Evolutionary conservation across 1,139 yeast species (phyloP).

Genomic region (Sugiyamaella castrensis): DNA sequence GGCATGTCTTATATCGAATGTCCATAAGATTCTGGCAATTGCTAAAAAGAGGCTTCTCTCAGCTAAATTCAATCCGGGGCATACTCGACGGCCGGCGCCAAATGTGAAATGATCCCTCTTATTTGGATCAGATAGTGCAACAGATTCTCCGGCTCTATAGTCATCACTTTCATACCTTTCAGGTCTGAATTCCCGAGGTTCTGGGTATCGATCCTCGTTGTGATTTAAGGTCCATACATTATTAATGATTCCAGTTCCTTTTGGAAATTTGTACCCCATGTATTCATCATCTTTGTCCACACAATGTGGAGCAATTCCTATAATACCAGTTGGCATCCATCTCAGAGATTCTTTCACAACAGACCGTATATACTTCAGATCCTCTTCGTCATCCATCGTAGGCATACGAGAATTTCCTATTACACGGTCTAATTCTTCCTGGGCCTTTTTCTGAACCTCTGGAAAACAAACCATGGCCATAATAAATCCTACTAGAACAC

Average conservation of each 20-base stretch:
- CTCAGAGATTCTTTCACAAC: background rate
- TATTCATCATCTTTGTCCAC: background rate
- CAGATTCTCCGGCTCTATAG: background rate
- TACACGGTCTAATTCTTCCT: background rate
- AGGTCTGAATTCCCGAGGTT: background rate
- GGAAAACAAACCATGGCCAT: background rate
- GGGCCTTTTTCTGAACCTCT: background rate
- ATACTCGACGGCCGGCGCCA: background rate
- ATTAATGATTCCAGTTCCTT: background rate
- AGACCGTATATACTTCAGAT: background rate
- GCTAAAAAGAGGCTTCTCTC: background rate
- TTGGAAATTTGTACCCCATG: background rate
- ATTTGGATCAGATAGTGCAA: background rate
- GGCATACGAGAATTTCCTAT: background rate
- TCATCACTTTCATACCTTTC: background rate
- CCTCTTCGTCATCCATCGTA: background rate
- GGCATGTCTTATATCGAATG: background rate
- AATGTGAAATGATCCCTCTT: background rate
- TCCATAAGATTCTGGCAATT: background rate
- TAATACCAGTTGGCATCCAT: background rate
- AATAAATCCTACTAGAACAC: background rate
- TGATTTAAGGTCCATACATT: background rate
- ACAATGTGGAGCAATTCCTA: background rate
- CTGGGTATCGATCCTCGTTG: background rate
- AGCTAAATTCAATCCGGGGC: background rate